Evolutionary conservation across 768 basidiomycete genomes (phyloP).

Genomic region (Podaxis sp.): DNA sequence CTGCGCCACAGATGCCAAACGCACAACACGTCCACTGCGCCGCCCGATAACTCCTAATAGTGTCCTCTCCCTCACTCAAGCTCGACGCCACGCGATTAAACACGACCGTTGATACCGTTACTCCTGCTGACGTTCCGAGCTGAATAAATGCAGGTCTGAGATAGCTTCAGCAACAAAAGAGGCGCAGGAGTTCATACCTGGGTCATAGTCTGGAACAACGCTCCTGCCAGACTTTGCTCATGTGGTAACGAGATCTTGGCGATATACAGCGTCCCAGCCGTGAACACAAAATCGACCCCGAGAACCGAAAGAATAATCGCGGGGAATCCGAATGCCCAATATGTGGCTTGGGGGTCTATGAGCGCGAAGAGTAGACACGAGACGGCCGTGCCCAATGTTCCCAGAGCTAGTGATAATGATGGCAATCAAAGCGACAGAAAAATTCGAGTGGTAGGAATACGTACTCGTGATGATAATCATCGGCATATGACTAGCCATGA

Average conservation of each 20-base stretch:
- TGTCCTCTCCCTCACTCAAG: slow-evolving; percentile 30
- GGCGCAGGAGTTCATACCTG: slow-evolving; percentile 39
- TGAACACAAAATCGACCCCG: slow-evolving; percentile 77
- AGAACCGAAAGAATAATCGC: slow-evolving; percentile 62
- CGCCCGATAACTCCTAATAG: slow-evolving; percentile 51
- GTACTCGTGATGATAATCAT: slow-evolving; percentile 58
- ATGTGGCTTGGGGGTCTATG: slow-evolving; percentile 53
- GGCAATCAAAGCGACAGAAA: background rate
- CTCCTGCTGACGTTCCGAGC: slow-evolving; percentile 69
- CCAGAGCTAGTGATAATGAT: slow-evolving; percentile 25
- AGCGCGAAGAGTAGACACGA: slow-evolving; percentile 69
- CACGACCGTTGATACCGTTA: slow-evolving; percentile 71
- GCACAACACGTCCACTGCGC: slow-evolving; percentile 66
- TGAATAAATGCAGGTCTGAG: slow-evolving; percentile 19
- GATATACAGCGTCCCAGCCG: slow-evolving; percentile 72
- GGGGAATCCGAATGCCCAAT: slow-evolving; percentile 79
- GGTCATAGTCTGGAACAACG: slow-evolving; percentile 76
- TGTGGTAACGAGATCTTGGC: slow-evolving; percentile 63
- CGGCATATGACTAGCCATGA: slow-evolving; percentile 54
- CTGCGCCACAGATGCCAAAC: slow-evolving; percentile 59
- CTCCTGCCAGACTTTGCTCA: slow-evolving; percentile 77
- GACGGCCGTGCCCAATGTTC: slow-evolving; percentile 54
- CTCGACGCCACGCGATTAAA: slow-evolving; percentile 46
- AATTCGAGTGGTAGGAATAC: slow-evolving; percentile 13
- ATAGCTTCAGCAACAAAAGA: background rate